Conservation (phyloP, 768 basidiomycete genomes). For the Suillus hirtellus region DNA sequence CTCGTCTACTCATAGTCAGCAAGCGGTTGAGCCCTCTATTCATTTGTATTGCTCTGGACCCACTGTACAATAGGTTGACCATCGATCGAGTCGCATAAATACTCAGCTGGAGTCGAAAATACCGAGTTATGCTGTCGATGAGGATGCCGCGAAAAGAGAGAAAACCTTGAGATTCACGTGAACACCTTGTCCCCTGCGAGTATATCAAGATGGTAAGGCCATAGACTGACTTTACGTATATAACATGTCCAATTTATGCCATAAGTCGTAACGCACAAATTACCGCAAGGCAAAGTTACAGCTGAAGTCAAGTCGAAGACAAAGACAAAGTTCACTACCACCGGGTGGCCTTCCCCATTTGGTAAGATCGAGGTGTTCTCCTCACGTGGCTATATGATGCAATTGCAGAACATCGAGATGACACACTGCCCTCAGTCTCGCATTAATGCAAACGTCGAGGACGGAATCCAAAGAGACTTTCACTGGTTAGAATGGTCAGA, state of each 20-base stretch:
- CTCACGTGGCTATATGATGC: too few relatives aligned
- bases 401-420: constrained; percentile 51
- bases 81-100: not conserved
- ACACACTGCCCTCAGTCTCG: constrained; percentile 33
- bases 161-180: not conserved
- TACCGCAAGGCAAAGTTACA: too few relatives aligned
- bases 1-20: too few relatives aligned
- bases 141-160: not conserved
- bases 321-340: too few relatives aligned
- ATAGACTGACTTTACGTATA: too few relatives aligned
- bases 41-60: not conserved
- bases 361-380: too few relatives aligned
- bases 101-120: not conserved
- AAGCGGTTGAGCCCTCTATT: not conserved
- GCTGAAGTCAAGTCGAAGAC: too few relatives aligned
- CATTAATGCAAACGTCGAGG: constrained; percentile 16
- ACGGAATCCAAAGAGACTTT: constrained; percentile 29
- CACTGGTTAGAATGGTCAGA: constrained; percentile 34
- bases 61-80: not conserved
- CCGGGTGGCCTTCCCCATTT: too few relatives aligned
- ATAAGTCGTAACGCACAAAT: too few relatives aligned
- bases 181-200: too few relatives aligned
- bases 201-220: too few relatives aligned
- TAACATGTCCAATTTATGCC: too few relatives aligned
- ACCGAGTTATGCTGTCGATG: not conserved